Base-by-base conservation (phyloP, 371 early-diverging fungal genomes). In the Aphelidium insulamus region DNA sequence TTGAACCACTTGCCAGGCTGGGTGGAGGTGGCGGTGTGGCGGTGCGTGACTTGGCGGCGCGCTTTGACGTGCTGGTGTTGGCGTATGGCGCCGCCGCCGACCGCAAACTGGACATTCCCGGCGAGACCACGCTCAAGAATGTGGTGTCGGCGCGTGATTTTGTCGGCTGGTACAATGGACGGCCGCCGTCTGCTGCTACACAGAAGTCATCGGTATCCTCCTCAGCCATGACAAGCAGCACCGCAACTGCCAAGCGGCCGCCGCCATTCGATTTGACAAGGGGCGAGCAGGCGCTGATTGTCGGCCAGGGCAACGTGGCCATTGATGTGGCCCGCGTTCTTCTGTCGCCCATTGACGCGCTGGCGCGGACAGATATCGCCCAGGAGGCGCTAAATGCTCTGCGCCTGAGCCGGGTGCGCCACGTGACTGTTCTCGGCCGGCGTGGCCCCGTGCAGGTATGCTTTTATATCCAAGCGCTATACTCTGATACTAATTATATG, bases 241-340 rank as follows among this genome's bases (percentile, higher is more conserved):
- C n/a, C n/a, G n/a, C n/a, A n/a, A n/a, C n/a, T n/a, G n/a, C n/a
- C n/a, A n/a, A n/a, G n/a, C 47, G 66, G n/a, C 88, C 91, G 0
- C 54, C 56, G 12, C 39, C 37, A 30, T 56, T 57, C 37, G 72
- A 78, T 36, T 55, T 85, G 25, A 43, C 55, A n/a, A 45, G 44
- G 9, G 60, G 63, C 0, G 81, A 83, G 22, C 73, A 71, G 0
- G 83, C 72, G 0, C 27, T 32, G 0, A 69, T 77, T 0, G 61
- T 97, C 0, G 98, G 97, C 4, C 81, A 87, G 32, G 98, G 98
- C 7, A 95, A 95, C 45, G 95, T 95, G 0, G 86, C 95, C 0
- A 45, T 95, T 34, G 97, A 95, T 54, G 67, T 80, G 15, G 91
- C 94, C 0, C 59, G 98, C 36, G 67, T 92, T 17, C 53, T 95